phyloP scores from a whole-genome alignment of 208 protist species.

The Ichthyophonus hoferi region DNA sequence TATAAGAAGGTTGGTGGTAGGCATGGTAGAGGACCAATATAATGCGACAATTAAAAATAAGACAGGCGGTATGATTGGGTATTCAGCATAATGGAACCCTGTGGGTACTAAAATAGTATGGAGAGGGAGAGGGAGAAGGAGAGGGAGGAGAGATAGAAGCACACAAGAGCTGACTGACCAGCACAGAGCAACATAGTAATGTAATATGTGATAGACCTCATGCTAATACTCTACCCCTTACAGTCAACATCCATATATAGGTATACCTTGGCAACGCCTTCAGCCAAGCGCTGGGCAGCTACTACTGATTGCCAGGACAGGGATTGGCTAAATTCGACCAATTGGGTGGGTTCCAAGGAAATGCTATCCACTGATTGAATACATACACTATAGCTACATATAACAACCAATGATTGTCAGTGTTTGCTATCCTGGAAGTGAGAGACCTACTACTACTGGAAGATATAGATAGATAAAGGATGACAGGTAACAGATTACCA shows the following conservation, averaged over 20 bases:
- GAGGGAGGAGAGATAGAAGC: neutral
- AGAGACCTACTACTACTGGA: no score
- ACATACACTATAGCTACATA: no score
- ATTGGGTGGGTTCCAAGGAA: neutral
- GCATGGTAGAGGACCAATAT: no score
- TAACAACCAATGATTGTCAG: no score
- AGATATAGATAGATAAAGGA: no score
- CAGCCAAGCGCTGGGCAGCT: slow-evolving; percentile 1
- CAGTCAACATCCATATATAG: neutral
- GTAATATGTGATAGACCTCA: no score
- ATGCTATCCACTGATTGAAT: neutral
- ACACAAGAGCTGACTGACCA: neutral
- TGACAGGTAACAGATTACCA: no score
- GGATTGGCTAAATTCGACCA: neutral
- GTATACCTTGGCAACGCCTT: slow-evolving; percentile 25
- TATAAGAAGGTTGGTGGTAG: no score
- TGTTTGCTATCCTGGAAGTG: no score
- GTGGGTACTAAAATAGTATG: neutral
- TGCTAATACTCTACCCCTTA: no score
- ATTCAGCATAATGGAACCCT: neutral
- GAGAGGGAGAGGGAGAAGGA: neutral
- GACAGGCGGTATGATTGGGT: neutral
- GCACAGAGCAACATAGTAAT: neutral
- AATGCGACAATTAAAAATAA: no score
- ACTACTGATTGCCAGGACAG: neutral